Conservation (phyloP, 2,329 filamentous ascomycete genomes). For the Fusarium stilboides region DNA sequence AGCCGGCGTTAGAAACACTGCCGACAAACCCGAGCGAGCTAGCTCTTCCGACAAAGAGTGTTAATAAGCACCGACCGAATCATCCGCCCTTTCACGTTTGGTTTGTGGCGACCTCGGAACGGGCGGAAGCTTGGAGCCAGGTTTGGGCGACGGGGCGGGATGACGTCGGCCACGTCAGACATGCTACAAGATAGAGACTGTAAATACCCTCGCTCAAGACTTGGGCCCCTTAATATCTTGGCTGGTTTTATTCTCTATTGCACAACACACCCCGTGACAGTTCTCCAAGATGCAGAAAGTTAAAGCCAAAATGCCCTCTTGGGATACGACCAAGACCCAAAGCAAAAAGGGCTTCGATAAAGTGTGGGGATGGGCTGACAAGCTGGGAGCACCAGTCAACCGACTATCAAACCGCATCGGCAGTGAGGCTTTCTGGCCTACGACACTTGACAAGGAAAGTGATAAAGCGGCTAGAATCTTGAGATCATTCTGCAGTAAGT, state of each 20-base stretch:
- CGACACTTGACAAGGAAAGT: slow-evolving; percentile 86
- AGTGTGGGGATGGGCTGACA: slow-evolving; percentile 69
- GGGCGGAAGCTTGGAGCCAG: slow-evolving; percentile 10
- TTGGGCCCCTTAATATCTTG: not conserved
- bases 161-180: slow-evolving; percentile 26
- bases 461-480: slow-evolving; percentile 91
- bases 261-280: rapidly evolving
- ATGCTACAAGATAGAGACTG: slow-evolving; percentile 8
- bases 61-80: slow-evolving; percentile 13
- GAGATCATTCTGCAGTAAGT: slow-evolving; percentile 85
- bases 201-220: not conserved
- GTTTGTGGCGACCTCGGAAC: slow-evolving; percentile 20
- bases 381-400: slow-evolving; percentile 81
- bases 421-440: slow-evolving; percentile 87
- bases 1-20: not conserved
- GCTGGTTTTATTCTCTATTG: not conserved
- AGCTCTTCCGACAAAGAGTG: not conserved
- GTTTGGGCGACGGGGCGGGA: slow-evolving; percentile 2
- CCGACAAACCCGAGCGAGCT: not conserved
- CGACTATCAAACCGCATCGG: slow-evolving; percentile 85
- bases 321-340: slow-evolving; percentile 68
- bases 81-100: slow-evolving; percentile 8
- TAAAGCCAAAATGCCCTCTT: slow-evolving; percentile 58
- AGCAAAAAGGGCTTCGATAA: slow-evolving; percentile 81
- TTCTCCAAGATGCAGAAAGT: slow-evolving; percentile 55